These are phyloP conservation scores for Raffaelea deltoideospora DNA, from an alignment of 2,329 filamentous ascomycete species.

Conservation along the genomic window DNA sequence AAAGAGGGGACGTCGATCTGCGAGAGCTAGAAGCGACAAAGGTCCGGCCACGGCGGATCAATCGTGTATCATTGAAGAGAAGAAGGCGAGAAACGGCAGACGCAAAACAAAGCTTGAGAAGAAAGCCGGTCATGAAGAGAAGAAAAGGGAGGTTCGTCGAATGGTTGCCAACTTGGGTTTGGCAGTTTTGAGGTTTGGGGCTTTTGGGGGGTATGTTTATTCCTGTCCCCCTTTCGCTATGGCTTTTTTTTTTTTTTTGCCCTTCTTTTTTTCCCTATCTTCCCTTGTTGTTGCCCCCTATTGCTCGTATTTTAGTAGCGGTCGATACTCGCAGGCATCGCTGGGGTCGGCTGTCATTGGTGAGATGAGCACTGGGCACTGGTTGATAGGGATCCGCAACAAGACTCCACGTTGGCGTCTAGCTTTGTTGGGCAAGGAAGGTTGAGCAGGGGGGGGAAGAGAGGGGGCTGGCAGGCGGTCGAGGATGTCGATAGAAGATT, in stretches of 20 bases:
- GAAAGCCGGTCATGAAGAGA: constrained; percentile 30
- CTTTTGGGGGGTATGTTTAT: neutral
- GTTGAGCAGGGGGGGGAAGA: neutral
- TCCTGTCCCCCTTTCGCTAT: neutral
- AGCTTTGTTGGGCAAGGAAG: constrained; percentile 8
- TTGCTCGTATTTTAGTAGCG: too few relatives aligned
- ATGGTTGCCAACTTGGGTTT: neutral
- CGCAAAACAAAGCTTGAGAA: constrained; percentile 30
- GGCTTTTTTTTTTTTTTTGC: neutral
- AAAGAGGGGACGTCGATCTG: constrained; percentile 21
- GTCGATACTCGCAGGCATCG: too few relatives aligned
- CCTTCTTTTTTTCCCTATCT: neutral
- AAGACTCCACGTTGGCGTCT: too few relatives aligned
- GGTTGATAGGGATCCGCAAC: too few relatives aligned
- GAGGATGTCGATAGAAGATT: constrained; percentile 5
- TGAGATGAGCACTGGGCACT: too few relatives aligned
- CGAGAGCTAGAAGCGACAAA: constrained; percentile 23
- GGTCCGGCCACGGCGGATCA: constrained; percentile 25
- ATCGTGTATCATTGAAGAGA: constrained; percentile 28
- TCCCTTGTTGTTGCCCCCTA: too few relatives aligned
- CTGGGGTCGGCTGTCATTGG: constrained; percentile 6
- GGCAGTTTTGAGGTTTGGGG: neutral
- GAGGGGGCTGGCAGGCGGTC: neutral
- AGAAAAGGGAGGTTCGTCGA: neutral
- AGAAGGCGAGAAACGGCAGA: constrained; percentile 29